A percentile compares a stretch with the other conserved stretches of the same genome.
phyloP scores from a whole-genome alignment of 2,329 filamentous ascomycete genomes.

The Aureobasidium sp. region DNA sequence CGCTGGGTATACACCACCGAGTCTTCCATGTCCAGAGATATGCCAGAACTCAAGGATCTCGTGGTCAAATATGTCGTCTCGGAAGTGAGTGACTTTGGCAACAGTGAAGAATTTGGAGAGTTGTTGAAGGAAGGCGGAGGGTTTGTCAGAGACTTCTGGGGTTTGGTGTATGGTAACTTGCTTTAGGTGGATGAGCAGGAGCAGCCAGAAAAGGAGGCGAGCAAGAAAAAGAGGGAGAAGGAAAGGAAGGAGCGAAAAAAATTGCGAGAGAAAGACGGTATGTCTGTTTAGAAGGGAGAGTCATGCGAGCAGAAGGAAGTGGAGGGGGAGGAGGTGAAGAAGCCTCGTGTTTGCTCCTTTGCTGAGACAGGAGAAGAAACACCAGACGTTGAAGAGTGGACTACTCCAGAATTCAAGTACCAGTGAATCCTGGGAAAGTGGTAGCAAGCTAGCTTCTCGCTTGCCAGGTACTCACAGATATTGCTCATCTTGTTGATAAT shows the following conservation, averaged over 20 bases:
- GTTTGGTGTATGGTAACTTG: not conserved
- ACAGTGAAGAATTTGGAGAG: not conserved
- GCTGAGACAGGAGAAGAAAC: not conserved
- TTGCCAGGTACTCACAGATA: not conserved
- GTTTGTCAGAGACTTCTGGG: constrained; percentile 5
- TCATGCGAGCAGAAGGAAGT: not conserved
- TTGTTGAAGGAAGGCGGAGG: not conserved
- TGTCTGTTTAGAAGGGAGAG: not conserved
- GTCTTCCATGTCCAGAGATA: not conserved
- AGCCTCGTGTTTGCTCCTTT: not conserved
- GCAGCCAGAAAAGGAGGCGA: not conserved
- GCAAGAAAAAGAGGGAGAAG: not conserved
- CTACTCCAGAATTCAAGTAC: not conserved
- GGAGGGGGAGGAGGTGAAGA: not conserved
- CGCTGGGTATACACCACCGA: not conserved
- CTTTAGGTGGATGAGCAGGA: not conserved
- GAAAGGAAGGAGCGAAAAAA: not conserved
- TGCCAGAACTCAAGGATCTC: not conserved
- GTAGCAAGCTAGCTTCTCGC: not conserved
- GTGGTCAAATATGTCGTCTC: not conserved
- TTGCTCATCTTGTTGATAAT: not conserved
- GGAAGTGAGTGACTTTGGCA: not conserved
- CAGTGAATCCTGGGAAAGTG: not conserved
- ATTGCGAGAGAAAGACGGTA: not conserved
- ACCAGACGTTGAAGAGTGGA: not conserved